Percentiles rank a stretch among this genome's conserved stretches.
Conservation (phyloP, 768 basidiomycete genomes). For the Serendipita vermifera region DNA sequence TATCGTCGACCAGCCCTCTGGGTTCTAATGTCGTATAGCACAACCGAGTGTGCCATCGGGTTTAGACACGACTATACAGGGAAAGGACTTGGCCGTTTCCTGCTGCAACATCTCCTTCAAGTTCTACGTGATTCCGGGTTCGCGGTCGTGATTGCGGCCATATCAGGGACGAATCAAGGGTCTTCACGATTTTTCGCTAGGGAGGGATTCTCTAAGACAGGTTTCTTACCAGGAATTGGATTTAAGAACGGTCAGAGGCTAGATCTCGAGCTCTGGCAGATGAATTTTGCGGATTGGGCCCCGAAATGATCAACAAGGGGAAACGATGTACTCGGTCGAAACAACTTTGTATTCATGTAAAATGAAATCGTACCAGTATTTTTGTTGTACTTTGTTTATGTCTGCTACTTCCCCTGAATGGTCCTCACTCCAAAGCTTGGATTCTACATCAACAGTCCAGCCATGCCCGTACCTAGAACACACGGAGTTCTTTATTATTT, state of each 20-base stretch:
- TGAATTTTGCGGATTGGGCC: too few relatives aligned
- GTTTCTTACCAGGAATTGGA: background rate
- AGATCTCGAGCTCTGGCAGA: slow-evolving; percentile 1
- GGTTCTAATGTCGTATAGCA: too few relatives aligned
- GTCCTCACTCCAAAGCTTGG: too few relatives aligned
- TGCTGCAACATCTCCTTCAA: background rate
- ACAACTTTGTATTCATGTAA: too few relatives aligned
- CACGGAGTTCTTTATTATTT: background rate
- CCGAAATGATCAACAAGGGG: too few relatives aligned
- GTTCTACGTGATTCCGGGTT: background rate
- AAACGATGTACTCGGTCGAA: too few relatives aligned
- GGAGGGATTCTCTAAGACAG: background rate
- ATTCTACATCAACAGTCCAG: too few relatives aligned
- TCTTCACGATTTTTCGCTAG: background rate
- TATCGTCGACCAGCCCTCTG: too few relatives aligned
- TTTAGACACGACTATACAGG: background rate
- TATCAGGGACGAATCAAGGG: background rate
- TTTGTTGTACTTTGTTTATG: too few relatives aligned
- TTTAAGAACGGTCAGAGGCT: background rate
- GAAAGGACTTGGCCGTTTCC: background rate
- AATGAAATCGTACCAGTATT: too few relatives aligned
- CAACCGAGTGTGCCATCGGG: background rate
- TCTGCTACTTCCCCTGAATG: too few relatives aligned
- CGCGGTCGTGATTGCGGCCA: background rate
- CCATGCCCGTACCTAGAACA: too few relatives aligned